Conservation (phyloP, 805 yeast species). For the Myxozyma melibiosi region DNA sequence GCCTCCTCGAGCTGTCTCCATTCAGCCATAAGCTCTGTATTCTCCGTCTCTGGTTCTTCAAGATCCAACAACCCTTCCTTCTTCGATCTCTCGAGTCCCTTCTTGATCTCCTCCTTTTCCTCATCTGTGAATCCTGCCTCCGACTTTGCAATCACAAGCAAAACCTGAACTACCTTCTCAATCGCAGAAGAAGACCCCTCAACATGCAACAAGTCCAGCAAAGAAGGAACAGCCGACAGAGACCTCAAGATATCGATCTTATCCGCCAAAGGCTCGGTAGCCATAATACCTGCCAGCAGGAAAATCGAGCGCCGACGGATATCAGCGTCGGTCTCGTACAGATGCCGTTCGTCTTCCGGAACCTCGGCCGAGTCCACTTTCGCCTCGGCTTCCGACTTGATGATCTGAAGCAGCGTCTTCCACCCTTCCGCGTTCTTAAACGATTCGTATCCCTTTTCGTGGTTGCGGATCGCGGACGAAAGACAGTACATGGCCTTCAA, state of each 20-base stretch:
- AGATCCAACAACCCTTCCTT: slow-evolving; percentile 24
- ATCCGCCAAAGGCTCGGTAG: slow-evolving; percentile 29
- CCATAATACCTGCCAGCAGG: slow-evolving; percentile 29
- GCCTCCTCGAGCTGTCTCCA: slow-evolving; percentile 28
- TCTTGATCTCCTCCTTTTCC: slow-evolving; percentile 24
- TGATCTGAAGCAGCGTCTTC: slow-evolving; percentile 39
- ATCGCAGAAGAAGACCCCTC: slow-evolving; percentile 29
- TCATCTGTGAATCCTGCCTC: slow-evolving; percentile 27
- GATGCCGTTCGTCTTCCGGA: slow-evolving; percentile 15
- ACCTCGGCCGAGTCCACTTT: background rate
- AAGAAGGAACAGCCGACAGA: slow-evolving; percentile 23
- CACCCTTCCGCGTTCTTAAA: slow-evolving; percentile 69
- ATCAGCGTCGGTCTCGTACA: slow-evolving; percentile 16
- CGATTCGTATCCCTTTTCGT: slow-evolving; percentile 53
- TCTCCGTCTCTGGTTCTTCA: slow-evolving; percentile 15
- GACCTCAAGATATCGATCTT: slow-evolving; percentile 25
- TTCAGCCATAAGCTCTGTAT: slow-evolving; percentile 21
- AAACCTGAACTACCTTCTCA: slow-evolving; percentile 25
- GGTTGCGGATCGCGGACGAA: slow-evolving; percentile 72
- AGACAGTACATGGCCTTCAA: slow-evolving; percentile 78
- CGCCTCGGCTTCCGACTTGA: slow-evolving; percentile 13
- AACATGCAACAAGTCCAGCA: slow-evolving; percentile 19
- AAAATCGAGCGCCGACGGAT: slow-evolving; percentile 29
- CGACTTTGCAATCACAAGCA: slow-evolving; percentile 24
- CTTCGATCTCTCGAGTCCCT: slow-evolving; percentile 26